These are phyloP conservation scores for Coemansia furcata DNA, from an alignment of 192 early-diverging fungal genomes.

Conservation along the genomic window DNA sequence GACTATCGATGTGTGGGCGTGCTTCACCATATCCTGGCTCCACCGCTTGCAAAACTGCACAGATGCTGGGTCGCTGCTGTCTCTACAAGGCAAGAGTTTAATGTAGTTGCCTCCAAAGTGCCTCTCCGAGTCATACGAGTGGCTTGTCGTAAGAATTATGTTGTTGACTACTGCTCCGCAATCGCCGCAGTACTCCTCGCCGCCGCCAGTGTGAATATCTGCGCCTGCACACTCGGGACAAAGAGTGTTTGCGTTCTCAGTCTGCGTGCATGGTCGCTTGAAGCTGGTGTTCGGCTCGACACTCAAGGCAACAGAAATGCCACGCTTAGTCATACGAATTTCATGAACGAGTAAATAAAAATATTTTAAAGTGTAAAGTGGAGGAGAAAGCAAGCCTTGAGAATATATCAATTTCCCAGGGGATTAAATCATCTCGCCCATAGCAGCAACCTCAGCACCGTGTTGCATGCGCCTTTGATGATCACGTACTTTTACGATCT, in stretches of 20 bases:
- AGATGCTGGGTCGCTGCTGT: background rate
- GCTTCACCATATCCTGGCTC: constrained; percentile 14
- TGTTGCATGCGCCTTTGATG: no score
- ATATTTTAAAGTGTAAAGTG: background rate
- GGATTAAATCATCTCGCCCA: no score
- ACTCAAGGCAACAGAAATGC: constrained; percentile 1
- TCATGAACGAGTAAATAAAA: background rate
- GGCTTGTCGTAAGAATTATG: constrained; percentile 7
- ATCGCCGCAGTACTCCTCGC: constrained; percentile 35
- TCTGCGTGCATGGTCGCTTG: background rate
- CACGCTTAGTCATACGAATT: background rate
- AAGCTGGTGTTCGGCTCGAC: background rate
- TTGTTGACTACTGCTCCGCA: constrained; percentile 30
- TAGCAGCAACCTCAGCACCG: no score
- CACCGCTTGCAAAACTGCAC: constrained; percentile 16
- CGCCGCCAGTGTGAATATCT: background rate
- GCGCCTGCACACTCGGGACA: constrained; percentile 3
- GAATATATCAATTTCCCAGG: no score
- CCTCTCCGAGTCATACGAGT: constrained; percentile 12
- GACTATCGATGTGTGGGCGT: background rate
- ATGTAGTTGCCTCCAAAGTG: constrained; percentile 3
- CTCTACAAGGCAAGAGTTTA: background rate
- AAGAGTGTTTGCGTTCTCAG: background rate
- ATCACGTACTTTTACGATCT: no score
- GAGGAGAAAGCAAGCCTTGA: background rate